A percentile compares a stretch with the other conserved stretches of the same genome.
Evolutionary conservation across 2,329 filamentous ascomycete species (phyloP).

Genomic region (Aureobasidium sp.): DNA sequence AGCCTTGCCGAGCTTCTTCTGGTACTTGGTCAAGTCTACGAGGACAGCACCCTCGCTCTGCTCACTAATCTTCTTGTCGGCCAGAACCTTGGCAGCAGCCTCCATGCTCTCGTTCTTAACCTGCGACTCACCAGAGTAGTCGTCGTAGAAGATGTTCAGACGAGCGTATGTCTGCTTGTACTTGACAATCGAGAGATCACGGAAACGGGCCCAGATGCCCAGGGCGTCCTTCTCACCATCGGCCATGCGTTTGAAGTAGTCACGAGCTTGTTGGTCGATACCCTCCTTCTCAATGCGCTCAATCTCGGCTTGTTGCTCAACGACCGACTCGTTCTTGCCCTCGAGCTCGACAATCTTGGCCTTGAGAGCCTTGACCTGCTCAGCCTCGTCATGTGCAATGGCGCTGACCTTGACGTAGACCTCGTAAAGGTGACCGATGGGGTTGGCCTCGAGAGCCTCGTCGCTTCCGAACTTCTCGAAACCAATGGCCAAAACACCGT

Average conservation of each 20-base stretch:
- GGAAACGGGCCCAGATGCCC: conserved; percentile 55
- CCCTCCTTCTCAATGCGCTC: conserved; percentile 44
- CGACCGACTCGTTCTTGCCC: conserved; percentile 39
- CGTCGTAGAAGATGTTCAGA: conserved; percentile 57
- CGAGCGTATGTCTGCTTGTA: conserved; percentile 57
- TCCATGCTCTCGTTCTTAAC: conserved; percentile 56
- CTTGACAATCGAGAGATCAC: conserved; percentile 55
- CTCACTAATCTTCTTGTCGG: conserved; percentile 53
- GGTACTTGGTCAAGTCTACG: conserved; percentile 62
- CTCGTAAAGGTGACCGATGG: conserved; percentile 74
- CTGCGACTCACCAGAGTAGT: conserved; percentile 62
- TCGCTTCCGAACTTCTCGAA: conserved; percentile 70
- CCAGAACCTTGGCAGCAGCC: conserved; percentile 50
- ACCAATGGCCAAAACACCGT: conserved; percentile 61
- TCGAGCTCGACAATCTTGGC: conserved; percentile 36
- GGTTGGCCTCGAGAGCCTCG: conserved; percentile 60
- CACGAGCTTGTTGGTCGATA: conserved; percentile 65
- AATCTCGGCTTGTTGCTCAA: conserved; percentile 42
- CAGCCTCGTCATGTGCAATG: conserved; percentile 56
- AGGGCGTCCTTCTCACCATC: conserved; percentile 53
- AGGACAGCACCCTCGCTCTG: conserved; percentile 58
- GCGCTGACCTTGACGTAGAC: conserved; percentile 71
- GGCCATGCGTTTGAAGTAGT: conserved; percentile 62
- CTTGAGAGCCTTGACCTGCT: conserved; percentile 47
- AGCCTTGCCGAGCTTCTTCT: conserved; percentile 59